These are phyloP conservation scores for Xylariaceae sp. DNA, from an alignment of 2,329 filamentous ascomycete species.

Conservation along the genomic window DNA sequence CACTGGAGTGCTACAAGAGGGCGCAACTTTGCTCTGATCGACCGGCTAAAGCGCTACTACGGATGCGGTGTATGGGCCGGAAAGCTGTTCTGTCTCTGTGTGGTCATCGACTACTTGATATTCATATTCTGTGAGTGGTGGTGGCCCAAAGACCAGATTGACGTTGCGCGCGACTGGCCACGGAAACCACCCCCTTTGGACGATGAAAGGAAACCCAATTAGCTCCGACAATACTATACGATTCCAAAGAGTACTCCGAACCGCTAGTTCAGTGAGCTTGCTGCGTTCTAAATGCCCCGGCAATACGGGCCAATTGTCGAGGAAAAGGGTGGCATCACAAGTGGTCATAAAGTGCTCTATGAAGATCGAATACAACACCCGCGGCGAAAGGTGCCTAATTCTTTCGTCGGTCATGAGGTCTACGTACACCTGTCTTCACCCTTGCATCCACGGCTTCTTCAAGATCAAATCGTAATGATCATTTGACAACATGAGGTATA, in stretches of 20 bases:
- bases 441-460: too few relatives aligned
- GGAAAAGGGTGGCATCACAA: too few relatives aligned
- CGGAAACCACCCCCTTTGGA: slow-evolving; percentile 51
- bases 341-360: too few relatives aligned
- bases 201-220: slow-evolving; percentile 21
- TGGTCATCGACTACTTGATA: slow-evolving; percentile 87
- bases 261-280: too few relatives aligned
- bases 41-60: slow-evolving; percentile 92
- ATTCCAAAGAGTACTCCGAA: too few relatives aligned
- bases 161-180: slow-evolving; percentile 88
- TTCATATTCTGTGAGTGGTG: slow-evolving; percentile 84
- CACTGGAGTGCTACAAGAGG: slow-evolving; percentile 67
- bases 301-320: too few relatives aligned
- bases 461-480: too few relatives aligned
- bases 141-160: slow-evolving; percentile 79
- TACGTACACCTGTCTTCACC: not conserved
- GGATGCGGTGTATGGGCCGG: slow-evolving; percentile 98
- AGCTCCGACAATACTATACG: not conserved
- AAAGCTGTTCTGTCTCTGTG: slow-evolving; percentile 92
- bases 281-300: too few relatives aligned
- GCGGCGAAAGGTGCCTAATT: not conserved
- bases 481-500: too few relatives aligned
- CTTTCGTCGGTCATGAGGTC: not conserved
- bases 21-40: slow-evolving; percentile 84
- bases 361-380: too few relatives aligned